Percentiles rank a stretch among this genome's conserved stretches.
phyloP scores from a whole-genome alignment of 768 basidiomycete species.

The Leccinum rimulosum region DNA sequence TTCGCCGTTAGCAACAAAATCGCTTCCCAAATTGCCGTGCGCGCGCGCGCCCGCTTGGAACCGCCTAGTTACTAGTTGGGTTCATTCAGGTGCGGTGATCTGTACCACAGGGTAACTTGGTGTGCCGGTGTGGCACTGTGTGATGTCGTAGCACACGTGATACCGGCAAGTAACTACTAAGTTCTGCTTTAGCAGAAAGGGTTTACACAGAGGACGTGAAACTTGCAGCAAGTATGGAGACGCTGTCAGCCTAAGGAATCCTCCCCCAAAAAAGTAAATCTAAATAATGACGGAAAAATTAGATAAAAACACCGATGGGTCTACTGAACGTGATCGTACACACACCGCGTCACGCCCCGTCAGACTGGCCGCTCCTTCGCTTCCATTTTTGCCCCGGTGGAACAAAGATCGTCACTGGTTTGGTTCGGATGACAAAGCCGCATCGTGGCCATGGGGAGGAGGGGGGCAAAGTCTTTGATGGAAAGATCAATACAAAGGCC shows the following conservation, averaged over 20 bases:
- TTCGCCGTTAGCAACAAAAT: slow-evolving; percentile 10
- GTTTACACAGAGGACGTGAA: slow-evolving; percentile 16
- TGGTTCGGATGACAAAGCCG: slow-evolving; percentile 13
- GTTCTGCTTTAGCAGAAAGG: slow-evolving; percentile 20
- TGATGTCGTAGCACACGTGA: slow-evolving; percentile 19
- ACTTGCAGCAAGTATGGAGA: slow-evolving; percentile 23
- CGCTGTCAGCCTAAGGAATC: slow-evolving; percentile 13
- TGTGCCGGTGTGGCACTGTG: background rate
- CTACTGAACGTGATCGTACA: slow-evolving; percentile 8
- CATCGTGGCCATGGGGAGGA: slow-evolving; percentile 6
- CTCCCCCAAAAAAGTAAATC: background rate
- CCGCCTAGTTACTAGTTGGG: background rate
- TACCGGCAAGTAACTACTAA: slow-evolving; percentile 23
- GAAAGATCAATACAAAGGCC: slow-evolving; percentile 11
- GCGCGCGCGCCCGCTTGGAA: slow-evolving; percentile 2
- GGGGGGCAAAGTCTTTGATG: slow-evolving; percentile 11
- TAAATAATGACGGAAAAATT: background rate
- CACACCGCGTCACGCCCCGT: background rate
- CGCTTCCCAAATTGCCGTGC: background rate
- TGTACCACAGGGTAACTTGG: background rate
- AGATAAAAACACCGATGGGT: slow-evolving; percentile 11
- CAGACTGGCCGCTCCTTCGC: slow-evolving; percentile 4
- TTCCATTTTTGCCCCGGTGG: slow-evolving; percentile 24
- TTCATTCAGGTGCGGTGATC: slow-evolving; percentile 1
- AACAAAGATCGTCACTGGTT: slow-evolving; percentile 18